phyloP scores from a whole-genome alignment of 495 filamentous ascomycete genomes.

The Xylaria telfairii region DNA sequence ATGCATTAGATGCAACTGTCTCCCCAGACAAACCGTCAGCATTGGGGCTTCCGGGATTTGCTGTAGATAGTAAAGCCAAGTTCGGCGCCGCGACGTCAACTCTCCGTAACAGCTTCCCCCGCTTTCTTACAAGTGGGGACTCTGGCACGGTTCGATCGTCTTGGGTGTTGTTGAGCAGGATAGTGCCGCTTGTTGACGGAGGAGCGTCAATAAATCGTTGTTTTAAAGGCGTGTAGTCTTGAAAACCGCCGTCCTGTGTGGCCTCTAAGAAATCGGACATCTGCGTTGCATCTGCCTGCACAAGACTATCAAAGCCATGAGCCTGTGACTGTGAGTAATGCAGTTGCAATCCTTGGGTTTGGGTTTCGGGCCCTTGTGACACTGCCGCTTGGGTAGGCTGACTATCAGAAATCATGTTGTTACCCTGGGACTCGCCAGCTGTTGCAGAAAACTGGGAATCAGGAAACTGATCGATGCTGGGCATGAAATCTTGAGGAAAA shows the following conservation, averaged over 20 bases:
- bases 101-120: constrained; percentile 63
- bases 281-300: constrained; percentile 60
- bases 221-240: constrained; percentile 56
- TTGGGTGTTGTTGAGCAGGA: constrained; percentile 56
- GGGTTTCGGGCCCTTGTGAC: constrained; percentile 42
- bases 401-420: constrained; percentile 69
- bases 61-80: constrained; percentile 22
- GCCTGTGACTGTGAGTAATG: constrained; percentile 61
- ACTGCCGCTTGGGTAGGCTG: constrained; percentile 49
- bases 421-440: constrained; percentile 51
- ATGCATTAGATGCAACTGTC: constrained; percentile 51
- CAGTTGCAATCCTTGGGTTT: constrained; percentile 58
- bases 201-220: constrained; percentile 69
- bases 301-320: constrained; percentile 57
- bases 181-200: constrained; percentile 73
- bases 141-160: constrained; percentile 48
- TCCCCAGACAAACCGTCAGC: not conserved
- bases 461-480: constrained; percentile 49
- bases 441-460: constrained; percentile 57
- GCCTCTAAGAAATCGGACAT: constrained; percentile 70
- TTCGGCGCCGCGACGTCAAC: constrained; percentile 36
- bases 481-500: constrained; percentile 47
- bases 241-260: constrained; percentile 86
- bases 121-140: constrained; percentile 66
- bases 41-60: constrained; percentile 21